These are phyloP conservation scores for Penicillium fimorum DNA, from an alignment of 495 filamentous ascomycete genomes.

Conservation along the genomic window DNA sequence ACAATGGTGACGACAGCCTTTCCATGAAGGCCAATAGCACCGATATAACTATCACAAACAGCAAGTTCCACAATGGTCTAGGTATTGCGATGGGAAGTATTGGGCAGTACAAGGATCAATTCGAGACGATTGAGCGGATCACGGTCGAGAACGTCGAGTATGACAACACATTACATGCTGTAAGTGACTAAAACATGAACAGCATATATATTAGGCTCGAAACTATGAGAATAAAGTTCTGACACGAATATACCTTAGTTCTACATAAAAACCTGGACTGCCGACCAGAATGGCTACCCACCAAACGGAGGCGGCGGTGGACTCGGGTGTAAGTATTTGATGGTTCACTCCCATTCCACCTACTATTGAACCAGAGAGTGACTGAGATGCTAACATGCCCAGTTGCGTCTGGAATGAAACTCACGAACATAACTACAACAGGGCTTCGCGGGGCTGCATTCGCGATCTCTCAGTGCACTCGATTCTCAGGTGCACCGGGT, in stretches of 20 bases:
- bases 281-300: slow-evolving; percentile 42
- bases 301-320: slow-evolving; percentile 51
- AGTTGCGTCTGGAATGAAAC: slow-evolving; percentile 26
- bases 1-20: slow-evolving; percentile 42
- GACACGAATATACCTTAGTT: slow-evolving; percentile 1
- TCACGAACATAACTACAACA: slow-evolving; percentile 26
- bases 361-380: not conserved
- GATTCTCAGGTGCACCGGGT: slow-evolving; percentile 33
- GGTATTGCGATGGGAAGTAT: slow-evolving; percentile 47
- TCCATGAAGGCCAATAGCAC: slow-evolving; percentile 40
- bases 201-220: not conserved
- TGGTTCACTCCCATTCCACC: not conserved
- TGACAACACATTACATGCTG: slow-evolving; percentile 39
- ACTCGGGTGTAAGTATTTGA: slow-evolving; percentile 36
- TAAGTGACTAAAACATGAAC: not conserved
- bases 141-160: slow-evolving; percentile 31
- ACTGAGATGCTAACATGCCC: not conserved
- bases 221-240: not conserved
- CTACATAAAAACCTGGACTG: slow-evolving; percentile 49
- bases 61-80: slow-evolving; percentile 29
- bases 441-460: slow-evolving; percentile 30
- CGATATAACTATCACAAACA: slow-evolving; percentile 37
- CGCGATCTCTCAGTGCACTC: slow-evolving; percentile 41
- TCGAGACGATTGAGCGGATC: slow-evolving; percentile 42
- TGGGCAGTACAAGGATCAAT: slow-evolving; percentile 40